phyloP scores from a whole-genome alignment of 108 stramenopile species.

The Schizochytrium sp. region DNA sequence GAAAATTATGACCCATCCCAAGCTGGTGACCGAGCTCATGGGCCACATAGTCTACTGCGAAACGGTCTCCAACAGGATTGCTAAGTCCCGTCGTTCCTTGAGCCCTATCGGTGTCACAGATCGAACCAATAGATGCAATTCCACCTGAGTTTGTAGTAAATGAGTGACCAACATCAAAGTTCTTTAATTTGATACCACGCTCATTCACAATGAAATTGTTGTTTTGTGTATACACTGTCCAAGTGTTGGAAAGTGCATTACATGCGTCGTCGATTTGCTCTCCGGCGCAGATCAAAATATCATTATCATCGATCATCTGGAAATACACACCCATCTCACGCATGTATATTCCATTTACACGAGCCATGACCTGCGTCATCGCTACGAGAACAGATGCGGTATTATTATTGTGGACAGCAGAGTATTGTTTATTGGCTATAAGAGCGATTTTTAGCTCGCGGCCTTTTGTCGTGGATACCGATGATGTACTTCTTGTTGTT shows the following conservation, averaged over 20 bases:
- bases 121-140: not conserved
- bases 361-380: not conserved
- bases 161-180: conserved; percentile 20
- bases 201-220: not conserved
- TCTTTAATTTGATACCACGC: not conserved
- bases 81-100: not conserved
- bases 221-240: not conserved
- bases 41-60: conserved; percentile 27
- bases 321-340: conserved; percentile 47
- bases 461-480: not conserved
- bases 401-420: not conserved
- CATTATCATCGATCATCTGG: not conserved
- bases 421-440: conserved; percentile 23
- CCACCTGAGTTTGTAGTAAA: conserved; percentile 23
- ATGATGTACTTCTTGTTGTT: too few relatives aligned
- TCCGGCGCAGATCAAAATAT: not conserved
- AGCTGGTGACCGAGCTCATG: conserved; percentile 47
- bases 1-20: not conserved
- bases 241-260: not conserved
- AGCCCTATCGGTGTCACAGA: not conserved
- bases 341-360: not conserved
- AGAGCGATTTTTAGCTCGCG: conserved; percentile 31
- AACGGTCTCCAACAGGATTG: not conserved
- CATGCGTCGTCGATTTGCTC: not conserved
- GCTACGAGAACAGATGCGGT: not conserved